Base-by-base conservation (phyloP, 2,329 filamentous ascomycete genomes). In the Sclerotinia minor region DNA sequence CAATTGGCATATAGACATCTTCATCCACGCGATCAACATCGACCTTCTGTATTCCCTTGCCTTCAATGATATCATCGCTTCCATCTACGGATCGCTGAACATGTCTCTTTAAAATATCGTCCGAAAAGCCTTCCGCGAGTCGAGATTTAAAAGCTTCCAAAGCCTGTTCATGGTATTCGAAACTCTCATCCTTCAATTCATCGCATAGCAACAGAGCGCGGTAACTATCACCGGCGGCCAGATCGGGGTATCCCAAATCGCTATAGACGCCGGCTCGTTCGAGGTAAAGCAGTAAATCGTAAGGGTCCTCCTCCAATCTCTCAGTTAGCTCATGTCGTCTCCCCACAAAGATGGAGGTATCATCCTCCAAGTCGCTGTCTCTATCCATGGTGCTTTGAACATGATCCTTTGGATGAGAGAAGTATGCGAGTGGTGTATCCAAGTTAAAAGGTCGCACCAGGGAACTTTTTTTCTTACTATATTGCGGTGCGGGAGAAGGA, bases 201-300 rank as follows among this genome's bases (percentile, higher is more conserved):
- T 98, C 94, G 21, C 91, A 85, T 58, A 99, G 81, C 5, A 97
- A 85, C n/a, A 98, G 83, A 1, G 94, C 93, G 67, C 91, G 89
- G 77, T 98, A 98, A 6, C 92, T 92, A 81, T 97, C 94, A 45
- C 92, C 92, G 15, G 90, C 89, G 6, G 93, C 93, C 50, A 99
- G 85, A 78, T 99, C 95, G 0, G 92, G 92, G 78, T 97, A 98
- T 49, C 88, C 92, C 58, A 97, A 83, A 57, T 87, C 82, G 21
- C 88, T 85, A 78, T 97, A 88, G 53, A 90, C 82, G 45, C 85
- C 80, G 32, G 92, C 92, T 44, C 94, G 87, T 71, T 89, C 84
- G 67, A 91, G 81, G 72, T 89, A 89, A 9, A 89, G 81, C 66
- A 90, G 81, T 47, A 87, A 77, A 73, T 90, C 87, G 75, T 89